Evolutionary conservation across 805 yeast genomes (phyloP).

Genomic region (Blastobotrys parvus): DNA sequence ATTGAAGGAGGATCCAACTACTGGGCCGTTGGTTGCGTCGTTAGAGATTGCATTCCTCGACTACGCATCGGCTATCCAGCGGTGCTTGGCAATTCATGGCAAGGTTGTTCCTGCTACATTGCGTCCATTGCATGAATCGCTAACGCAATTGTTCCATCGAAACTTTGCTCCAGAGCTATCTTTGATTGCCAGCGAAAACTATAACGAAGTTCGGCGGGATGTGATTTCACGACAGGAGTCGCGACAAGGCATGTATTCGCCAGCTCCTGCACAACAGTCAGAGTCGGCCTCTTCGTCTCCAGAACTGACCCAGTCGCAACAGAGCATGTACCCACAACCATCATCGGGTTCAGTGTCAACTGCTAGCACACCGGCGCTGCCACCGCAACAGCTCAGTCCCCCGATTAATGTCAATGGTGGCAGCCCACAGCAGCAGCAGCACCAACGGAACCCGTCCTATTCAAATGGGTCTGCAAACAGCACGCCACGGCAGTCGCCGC

Average conservation of each 20-base stretch:
- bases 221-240: background rate
- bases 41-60: slow-evolving; percentile 48
- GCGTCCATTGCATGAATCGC: slow-evolving; percentile 56
- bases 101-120: slow-evolving; percentile 48
- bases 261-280: too few species aligned
- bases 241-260: background rate
- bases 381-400: too few species aligned
- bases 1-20: slow-evolving; percentile 14
- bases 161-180: slow-evolving; percentile 61
- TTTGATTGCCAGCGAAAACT: slow-evolving; percentile 1
- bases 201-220: background rate
- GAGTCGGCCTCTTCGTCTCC: background rate
- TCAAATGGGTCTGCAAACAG: too few species aligned
- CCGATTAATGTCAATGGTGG: too few species aligned
- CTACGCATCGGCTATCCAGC: slow-evolving; percentile 52
- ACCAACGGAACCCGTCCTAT: too few species aligned
- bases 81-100: slow-evolving; percentile 64
- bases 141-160: slow-evolving; percentile 53
- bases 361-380: too few species aligned
- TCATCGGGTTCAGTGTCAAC: too few species aligned
- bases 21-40: slow-evolving; percentile 30
- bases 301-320: background rate
- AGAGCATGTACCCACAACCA: background rate
- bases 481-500: too few species aligned
- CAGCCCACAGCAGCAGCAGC: too few species aligned